Conservation (phyloP, 2,329 filamentous ascomycete species). For the Drechslerella coelobrocha region DNA sequence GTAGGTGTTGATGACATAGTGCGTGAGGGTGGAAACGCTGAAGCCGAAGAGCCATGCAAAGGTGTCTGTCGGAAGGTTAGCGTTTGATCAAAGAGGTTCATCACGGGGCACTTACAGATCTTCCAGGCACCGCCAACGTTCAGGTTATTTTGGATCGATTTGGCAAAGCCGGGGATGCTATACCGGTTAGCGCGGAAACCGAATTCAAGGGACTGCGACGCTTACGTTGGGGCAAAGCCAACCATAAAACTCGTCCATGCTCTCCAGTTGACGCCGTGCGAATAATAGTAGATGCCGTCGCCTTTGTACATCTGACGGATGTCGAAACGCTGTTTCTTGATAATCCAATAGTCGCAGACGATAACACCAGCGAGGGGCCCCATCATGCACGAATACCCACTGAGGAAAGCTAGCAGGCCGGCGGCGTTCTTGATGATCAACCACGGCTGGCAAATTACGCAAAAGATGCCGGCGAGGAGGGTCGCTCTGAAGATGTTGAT, state of each 20-base stretch:
- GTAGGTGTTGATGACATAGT: constrained; percentile 59
- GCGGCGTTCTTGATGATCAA: constrained; percentile 60
- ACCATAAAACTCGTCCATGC: constrained; percentile 56
- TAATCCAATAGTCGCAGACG: constrained; percentile 59
- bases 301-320: constrained; percentile 60
- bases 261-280: constrained; percentile 57
- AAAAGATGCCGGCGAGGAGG: constrained; percentile 60
- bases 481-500: constrained; percentile 64
- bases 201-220: background rate
- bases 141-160: constrained; percentile 57
- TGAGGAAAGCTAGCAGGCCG: constrained; percentile 59
- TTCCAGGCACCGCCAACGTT: constrained; percentile 59
- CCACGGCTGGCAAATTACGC: constrained; percentile 61
- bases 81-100: constrained; percentile 2
- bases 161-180: constrained; percentile 58
- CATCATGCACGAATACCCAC: constrained; percentile 58
- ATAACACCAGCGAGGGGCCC: constrained; percentile 60
- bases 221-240: constrained; percentile 55
- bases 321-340: constrained; percentile 59
- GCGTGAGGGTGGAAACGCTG: constrained; percentile 56
- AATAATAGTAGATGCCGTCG: constrained; percentile 59
- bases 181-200: constrained; percentile 40
- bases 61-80: constrained; percentile 56
- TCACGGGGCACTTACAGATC: constrained; percentile 48
- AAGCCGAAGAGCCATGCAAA: constrained; percentile 61